phyloP scores from a whole-genome alignment of 1,139 yeast genomes.

The Blastobotrys illinoisensis region DNA sequence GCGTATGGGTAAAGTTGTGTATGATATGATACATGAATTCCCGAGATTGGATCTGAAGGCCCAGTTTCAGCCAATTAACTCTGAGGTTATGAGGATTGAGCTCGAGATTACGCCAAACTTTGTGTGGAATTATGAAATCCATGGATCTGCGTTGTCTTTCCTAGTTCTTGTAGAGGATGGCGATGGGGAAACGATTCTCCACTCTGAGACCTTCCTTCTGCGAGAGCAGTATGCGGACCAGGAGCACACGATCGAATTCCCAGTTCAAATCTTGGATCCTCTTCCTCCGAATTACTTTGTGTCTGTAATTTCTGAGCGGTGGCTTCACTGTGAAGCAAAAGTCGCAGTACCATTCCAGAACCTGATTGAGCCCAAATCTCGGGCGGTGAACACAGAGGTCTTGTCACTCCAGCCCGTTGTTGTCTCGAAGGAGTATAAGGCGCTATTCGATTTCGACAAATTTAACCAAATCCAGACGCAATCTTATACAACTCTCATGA shows the following conservation, averaged over 20 bases:
- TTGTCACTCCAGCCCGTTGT: slow-evolving; percentile 48
- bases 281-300: slow-evolving; percentile 75
- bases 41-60: slow-evolving; percentile 61
- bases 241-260: slow-evolving; percentile 58
- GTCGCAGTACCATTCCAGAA: slow-evolving; percentile 55
- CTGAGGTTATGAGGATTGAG: slow-evolving; percentile 58
- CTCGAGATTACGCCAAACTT: slow-evolving; percentile 66
- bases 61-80: slow-evolving; percentile 70
- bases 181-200: slow-evolving; percentile 71
- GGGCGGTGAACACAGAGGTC: slow-evolving; percentile 57
- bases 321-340: slow-evolving; percentile 73
- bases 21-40: slow-evolving; percentile 60
- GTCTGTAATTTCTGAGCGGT: slow-evolving; percentile 67
- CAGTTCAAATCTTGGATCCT: slow-evolving; percentile 55
- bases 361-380: slow-evolving; percentile 60
- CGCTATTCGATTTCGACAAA: slow-evolving; percentile 36
- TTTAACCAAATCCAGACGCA: slow-evolving; percentile 77
- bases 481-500: slow-evolving; percentile 54
- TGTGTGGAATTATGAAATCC: slow-evolving; percentile 64
- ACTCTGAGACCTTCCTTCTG: slow-evolving; percentile 51
- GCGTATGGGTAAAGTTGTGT: slow-evolving; percentile 57
- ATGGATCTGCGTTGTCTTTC: slow-evolving; percentile 63
- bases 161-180: slow-evolving; percentile 73
- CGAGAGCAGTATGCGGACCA: slow-evolving; percentile 44
- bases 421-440: slow-evolving; percentile 41